Conservation (phyloP, 352 stramenopile species). For the Pythium rishiriense region DNA sequence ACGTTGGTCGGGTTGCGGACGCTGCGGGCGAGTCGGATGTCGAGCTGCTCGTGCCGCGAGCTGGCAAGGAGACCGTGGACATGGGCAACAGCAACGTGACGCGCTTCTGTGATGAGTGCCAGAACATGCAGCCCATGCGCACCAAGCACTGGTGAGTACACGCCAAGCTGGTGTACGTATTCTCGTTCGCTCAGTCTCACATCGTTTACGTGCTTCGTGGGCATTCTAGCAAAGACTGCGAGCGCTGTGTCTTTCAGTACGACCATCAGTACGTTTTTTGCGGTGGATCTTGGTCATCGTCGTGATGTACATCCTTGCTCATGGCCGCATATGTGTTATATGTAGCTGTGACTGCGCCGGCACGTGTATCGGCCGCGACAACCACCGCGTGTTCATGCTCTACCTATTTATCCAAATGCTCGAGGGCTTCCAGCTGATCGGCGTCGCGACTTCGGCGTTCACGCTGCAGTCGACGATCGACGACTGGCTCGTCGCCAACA, state of each 20-base stretch:
- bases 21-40: constrained; percentile 21
- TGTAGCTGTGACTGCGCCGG: constrained; percentile 76
- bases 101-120: constrained; percentile 55
- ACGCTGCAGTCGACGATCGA: constrained; percentile 55
- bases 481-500: constrained; percentile 75
- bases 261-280: constrained; percentile 67
- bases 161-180: not conserved
- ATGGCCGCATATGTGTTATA: not conserved
- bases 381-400: constrained; percentile 64
- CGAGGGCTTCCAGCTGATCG: constrained; percentile 50
- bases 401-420: constrained; percentile 64
- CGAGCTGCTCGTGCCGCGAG: constrained; percentile 21
- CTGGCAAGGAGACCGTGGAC: not conserved
- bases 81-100: constrained; percentile 7
- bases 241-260: constrained; percentile 72
- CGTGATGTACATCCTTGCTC: not conserved
- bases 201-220: not conserved
- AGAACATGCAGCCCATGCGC: constrained; percentile 61
- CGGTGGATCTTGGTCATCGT: not conserved
- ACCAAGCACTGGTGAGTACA: constrained; percentile 67
- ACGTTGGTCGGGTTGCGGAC: not conserved
- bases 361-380: constrained; percentile 70
- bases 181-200: too few species aligned
- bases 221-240: constrained; percentile 63
- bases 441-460: constrained; percentile 52